Base-by-base conservation (phyloP, 2,329 filamentous ascomycete genomes). In the Hypoxylon sp. region DNA sequence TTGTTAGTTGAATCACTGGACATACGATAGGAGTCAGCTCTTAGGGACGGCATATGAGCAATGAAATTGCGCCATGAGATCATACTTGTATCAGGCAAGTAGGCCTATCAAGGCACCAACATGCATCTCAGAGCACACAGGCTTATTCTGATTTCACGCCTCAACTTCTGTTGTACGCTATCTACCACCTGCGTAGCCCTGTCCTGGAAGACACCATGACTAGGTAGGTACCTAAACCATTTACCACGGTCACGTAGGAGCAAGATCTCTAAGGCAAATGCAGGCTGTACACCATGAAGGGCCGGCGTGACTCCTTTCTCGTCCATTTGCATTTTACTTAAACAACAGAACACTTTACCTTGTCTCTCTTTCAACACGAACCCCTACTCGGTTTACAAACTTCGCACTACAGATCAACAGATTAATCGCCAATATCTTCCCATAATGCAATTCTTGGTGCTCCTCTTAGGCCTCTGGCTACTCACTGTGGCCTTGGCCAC, bases 361-460 rank as follows among this genome's bases (percentile, higher is more conserved):
- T n/a, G 11, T 11, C 42, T 30, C n/a, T n/a, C 6, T 30, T 42
- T n/a, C 17, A 44, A 33, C n/a, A 48, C 5, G 22, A 11, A 13
- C 11, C 35, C 17, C 17, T 44, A 22, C 42, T 22, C 22, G 13
- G 1, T 35, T 6, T 35, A 22, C n/a, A 35, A 11, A 25, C 20
- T 35, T 22, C 13, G 35, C 27, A 17, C 20, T 14, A 57, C 13
- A 56, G 8, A 44, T 31, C 25, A 31, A 35, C 37, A 44, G 25
- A 20, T 30, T 44, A 6, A 17, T 17, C 11, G 6, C 25, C 30
- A 17, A 31, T 7, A n/a, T 17, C 6, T 14, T n/a, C 31, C 17
- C 40, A 35, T 20, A 4, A 57, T 57, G 55, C n/a, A 17, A 33
- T 42, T 35, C 30, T 57, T 31, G 48, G 20, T 8, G 13, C 30